These are phyloP conservation scores for Agarophyton chilense DNA, from an alignment of 23 red algal genomes.

Conservation along the genomic window DNA sequence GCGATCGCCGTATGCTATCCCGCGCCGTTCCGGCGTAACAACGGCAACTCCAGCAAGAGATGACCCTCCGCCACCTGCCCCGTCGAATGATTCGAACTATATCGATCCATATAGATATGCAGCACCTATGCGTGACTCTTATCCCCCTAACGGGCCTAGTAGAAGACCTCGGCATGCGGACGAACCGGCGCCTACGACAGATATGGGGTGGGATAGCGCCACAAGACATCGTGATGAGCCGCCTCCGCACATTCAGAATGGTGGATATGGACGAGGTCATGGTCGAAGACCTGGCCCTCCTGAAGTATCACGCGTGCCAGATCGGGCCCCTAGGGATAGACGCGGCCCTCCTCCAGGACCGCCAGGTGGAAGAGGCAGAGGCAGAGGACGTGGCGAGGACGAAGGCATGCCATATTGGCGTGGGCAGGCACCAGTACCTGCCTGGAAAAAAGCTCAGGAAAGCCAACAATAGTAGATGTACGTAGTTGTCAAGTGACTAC, in stretches of 20 bases:
- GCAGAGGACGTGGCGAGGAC: not conserved
- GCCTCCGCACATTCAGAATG: constrained; percentile 53
- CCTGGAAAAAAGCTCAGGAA: constrained; percentile 57
- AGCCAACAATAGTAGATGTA: not conserved
- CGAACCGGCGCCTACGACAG: not conserved
- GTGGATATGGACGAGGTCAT: constrained; percentile 7
- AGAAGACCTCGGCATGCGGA: constrained; percentile 23
- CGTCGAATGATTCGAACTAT: not conserved
- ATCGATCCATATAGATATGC: constrained; percentile 26
- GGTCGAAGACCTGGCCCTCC: not conserved
- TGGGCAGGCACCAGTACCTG: constrained; percentile 56
- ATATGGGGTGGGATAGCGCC: constrained; percentile 38
- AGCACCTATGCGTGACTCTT: constrained; percentile 3
- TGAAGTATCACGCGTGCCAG: not conserved
- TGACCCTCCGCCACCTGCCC: constrained; percentile 50
- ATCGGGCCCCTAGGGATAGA: not conserved
- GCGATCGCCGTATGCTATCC: constrained; percentile 14
- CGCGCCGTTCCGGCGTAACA: not conserved
- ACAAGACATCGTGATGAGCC: constrained; percentile 51
- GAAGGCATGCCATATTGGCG: constrained; percentile 45
- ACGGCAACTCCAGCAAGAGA: constrained; percentile 40
- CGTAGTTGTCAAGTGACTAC: not conserved
- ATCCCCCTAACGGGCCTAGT: not conserved
- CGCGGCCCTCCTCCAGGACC: constrained; percentile 17
- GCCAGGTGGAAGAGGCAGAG: constrained; percentile 7